phyloP scores from a whole-genome alignment of 169 alveolate genomes.

The Eimeria brunetti region DNA sequence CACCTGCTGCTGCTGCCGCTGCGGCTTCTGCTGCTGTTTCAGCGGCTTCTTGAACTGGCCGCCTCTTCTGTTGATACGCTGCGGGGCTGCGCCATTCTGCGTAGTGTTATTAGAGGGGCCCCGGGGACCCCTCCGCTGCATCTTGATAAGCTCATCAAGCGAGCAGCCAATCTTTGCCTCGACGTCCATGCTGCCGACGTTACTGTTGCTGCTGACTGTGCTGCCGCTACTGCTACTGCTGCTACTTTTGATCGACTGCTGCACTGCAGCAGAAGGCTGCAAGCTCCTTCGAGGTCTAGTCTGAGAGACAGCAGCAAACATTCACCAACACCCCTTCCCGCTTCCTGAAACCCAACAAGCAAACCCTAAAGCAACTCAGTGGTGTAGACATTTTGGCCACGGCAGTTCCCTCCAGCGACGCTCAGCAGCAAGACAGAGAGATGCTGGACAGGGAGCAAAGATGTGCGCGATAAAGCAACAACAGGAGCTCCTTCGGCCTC shows the following conservation, averaged over 20 bases:
- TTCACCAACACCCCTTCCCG: not conserved
- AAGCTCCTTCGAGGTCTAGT: constrained; percentile 14
- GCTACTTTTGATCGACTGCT: constrained; percentile 13
- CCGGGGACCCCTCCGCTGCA: constrained; percentile 50
- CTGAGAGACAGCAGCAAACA: constrained; percentile 43
- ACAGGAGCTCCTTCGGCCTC: not conserved
- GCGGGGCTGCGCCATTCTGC: constrained; percentile 60
- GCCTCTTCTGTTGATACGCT: constrained; percentile 28
- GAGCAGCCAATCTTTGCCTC: constrained; percentile 75
- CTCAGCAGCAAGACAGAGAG: constrained; percentile 11
- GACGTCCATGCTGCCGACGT: constrained; percentile 41
- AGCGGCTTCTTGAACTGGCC: constrained; percentile 2
- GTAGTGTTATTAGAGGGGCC: not conserved
- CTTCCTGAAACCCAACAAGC: not conserved
- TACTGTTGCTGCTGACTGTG: not conserved
- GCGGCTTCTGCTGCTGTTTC: constrained; percentile 39
- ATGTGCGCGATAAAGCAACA: not conserved
- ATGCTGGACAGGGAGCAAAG: not conserved
- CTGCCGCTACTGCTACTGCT: not conserved
- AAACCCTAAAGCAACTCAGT: not conserved
- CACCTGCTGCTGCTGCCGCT: constrained; percentile 45
- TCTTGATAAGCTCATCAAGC: constrained; percentile 71
- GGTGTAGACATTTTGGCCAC: not conserved
- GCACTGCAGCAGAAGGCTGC: constrained; percentile 11
- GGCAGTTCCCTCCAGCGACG: not conserved